A percentile compares a stretch with the other conserved stretches of the same genome.
phyloP scores from a whole-genome alignment of 129 eudicot genomes.

The Flaveria brownii region DNA sequence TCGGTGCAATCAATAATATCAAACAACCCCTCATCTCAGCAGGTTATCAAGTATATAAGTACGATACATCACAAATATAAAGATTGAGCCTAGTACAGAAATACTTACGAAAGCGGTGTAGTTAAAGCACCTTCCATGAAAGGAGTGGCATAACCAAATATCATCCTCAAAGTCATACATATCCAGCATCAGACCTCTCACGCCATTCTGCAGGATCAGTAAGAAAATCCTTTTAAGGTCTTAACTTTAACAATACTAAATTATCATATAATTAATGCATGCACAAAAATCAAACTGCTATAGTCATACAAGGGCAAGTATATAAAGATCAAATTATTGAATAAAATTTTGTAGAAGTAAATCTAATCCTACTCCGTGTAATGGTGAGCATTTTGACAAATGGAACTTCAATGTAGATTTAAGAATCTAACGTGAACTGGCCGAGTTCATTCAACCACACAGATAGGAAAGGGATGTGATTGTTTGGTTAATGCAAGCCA shows the following conservation, averaged over 20 bases:
- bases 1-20: conserved; percentile 19
- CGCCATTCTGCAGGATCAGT: conserved; percentile 64
- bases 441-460: conserved; percentile 17
- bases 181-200: conserved; percentile 87
- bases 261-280: background rate
- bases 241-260: conserved; percentile 5
- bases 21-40: conserved; percentile 10
- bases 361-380: conserved; percentile 3
- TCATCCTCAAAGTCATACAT: conserved; percentile 83
- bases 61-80: background rate
- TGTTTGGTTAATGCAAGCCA: background rate
- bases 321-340: conserved; percentile 6
- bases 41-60: background rate
- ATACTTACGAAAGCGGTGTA: conserved; percentile 84
- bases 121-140: conserved; percentile 72
- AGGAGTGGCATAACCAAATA: conserved; percentile 89
- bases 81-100: conserved; percentile 7
- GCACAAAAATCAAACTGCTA: conserved; percentile 5
- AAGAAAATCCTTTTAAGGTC: conserved; percentile 16
- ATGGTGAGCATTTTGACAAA: conserved; percentile 1
- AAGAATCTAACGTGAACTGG: conserved; percentile 14
- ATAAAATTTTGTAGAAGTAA: conserved; percentile 7
- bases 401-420: background rate
- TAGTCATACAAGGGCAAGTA: background rate
- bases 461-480: background rate